Percentiles rank a stretch among this genome's conserved stretches.
phyloP scores from a whole-genome alignment of 208 protist species.

The Trypanosoma caninum region DNA sequence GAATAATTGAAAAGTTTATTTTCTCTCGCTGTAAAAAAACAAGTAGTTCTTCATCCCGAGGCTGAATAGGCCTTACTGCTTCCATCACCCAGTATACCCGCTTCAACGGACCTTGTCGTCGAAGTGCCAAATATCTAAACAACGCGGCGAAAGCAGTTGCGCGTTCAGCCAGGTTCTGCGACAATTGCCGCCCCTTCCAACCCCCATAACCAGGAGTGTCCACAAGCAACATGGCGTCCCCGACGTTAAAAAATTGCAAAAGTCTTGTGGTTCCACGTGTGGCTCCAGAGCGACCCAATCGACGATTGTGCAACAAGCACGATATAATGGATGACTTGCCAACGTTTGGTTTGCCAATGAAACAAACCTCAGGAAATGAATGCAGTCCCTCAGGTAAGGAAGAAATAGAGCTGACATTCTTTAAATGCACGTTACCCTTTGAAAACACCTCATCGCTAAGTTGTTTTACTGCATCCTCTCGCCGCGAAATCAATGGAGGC shows the following conservation, averaged over 20 bases:
- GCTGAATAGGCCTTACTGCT: slow-evolving; percentile 51
- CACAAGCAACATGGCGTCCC: slow-evolving; percentile 79
- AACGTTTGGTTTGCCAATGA: slow-evolving; percentile 85
- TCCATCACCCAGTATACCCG: slow-evolving; percentile 87
- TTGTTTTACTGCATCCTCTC: slow-evolving; percentile 33
- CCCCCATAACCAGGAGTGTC: slow-evolving; percentile 88
- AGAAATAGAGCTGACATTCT: slow-evolving; percentile 73
- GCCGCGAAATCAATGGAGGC: slow-evolving; percentile 13
- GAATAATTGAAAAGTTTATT: slow-evolving; percentile 78
- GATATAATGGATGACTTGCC: slow-evolving; percentile 88
- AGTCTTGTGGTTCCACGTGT: slow-evolving; percentile 65
- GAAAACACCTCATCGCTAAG: slow-evolving; percentile 81
- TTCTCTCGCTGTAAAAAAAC: slow-evolving; percentile 62
- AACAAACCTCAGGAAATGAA: slow-evolving; percentile 89
- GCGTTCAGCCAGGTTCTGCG: slow-evolving; percentile 32
- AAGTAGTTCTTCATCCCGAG: slow-evolving; percentile 76
- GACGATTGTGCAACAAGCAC: slow-evolving; percentile 72
- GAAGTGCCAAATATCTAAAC: slow-evolving; percentile 83
- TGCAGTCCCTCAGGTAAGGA: slow-evolving; percentile 82
- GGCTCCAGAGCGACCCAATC: slow-evolving; percentile 44
- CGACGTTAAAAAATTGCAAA: slow-evolving; percentile 90
- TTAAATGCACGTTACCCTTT: slow-evolving; percentile 78
- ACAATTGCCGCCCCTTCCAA: slow-evolving; percentile 53
- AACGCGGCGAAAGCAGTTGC: slow-evolving; percentile 79
- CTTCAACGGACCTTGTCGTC: slow-evolving; percentile 70